Base-by-base conservation (phyloP, 208 protist genomes). In the Phytomonas sp. region DNA sequence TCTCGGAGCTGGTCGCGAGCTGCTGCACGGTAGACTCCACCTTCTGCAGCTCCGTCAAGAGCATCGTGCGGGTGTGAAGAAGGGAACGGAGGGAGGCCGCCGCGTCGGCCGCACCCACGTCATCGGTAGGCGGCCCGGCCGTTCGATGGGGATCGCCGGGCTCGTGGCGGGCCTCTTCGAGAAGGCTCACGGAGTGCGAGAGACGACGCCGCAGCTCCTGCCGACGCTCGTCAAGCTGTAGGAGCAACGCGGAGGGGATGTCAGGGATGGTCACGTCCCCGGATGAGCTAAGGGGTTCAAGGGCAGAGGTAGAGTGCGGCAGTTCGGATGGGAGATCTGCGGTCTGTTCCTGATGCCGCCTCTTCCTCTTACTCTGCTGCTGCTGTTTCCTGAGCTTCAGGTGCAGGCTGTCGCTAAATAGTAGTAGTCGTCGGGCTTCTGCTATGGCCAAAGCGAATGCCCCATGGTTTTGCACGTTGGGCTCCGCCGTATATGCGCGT, bases 1-100 rank as follows among this genome's bases (percentile, higher is more conserved):
- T 78, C 66, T 84, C 81, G 2, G 81, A 79, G 26, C 74, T 82
- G 43, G 77, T 77, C 0, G 79, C 63, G 13, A 96, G 61, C 37
- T 80, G 72, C 28, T 87, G 73, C 26, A 94, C 79, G 26, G 81
- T 88, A 20, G 77, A 60, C 37, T 92, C 80, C 53, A 96, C 88
- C 71, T 94, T 93, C 67, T 78, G 64, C 43, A 94, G 60, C 68
- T 96, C 88, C 31, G 77, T 36, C n/a, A 80, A 78, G 11, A 96
- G 79, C 53, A 96, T 72, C 31, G 80, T 71, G 8, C 91, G 85
- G 20, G 86, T 94, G 72, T 87, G 88, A 8, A 91, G 36, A 8
- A 96, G 83, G 1, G 85, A 89, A 61, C 81, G 88, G 7, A 94
- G 78, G 11, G 85, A 84, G 30, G 82, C 82, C 15, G 80, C 84